Percentiles rank a stretch among this genome's conserved stretches.
Conservation (phyloP, 495 filamentous ascomycete genomes). For the Hyaloscypha variabilis region DNA sequence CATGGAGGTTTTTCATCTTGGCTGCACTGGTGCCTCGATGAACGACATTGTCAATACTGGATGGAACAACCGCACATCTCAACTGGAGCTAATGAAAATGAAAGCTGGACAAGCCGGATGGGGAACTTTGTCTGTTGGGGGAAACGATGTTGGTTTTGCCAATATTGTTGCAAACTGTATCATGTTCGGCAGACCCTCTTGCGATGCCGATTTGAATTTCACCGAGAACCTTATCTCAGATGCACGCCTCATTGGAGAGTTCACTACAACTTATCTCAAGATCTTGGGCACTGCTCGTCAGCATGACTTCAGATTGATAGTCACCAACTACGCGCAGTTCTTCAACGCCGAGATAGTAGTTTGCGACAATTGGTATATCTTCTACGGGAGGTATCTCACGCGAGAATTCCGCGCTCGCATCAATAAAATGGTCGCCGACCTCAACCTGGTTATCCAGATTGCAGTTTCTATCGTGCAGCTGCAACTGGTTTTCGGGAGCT, state of each 20-base stretch:
- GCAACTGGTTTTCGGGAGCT: slow-evolving; percentile 18
- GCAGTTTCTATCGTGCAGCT: slow-evolving; percentile 17
- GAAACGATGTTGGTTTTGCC: slow-evolving; percentile 54
- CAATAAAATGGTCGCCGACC: slow-evolving; percentile 13
- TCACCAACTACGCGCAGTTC: slow-evolving; percentile 51
- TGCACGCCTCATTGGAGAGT: slow-evolving; percentile 20
- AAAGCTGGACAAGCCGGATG: slow-evolving; percentile 29
- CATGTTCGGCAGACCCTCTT: slow-evolving; percentile 43
- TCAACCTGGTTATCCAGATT: slow-evolving; percentile 18
- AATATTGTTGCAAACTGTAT: slow-evolving; percentile 49
- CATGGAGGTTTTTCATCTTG: slow-evolving; percentile 18
- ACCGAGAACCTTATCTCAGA: slow-evolving; percentile 25
- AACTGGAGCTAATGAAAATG: slow-evolving; percentile 41
- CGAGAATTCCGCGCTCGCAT: slow-evolving; percentile 15
- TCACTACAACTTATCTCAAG: slow-evolving; percentile 37
- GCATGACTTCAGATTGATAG: slow-evolving; percentile 44
- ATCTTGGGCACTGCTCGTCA: slow-evolving; percentile 39
- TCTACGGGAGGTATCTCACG: slow-evolving; percentile 16
- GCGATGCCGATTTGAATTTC: slow-evolving; percentile 38
- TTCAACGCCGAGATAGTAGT: slow-evolving; percentile 47
- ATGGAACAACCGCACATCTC: slow-evolving; percentile 25
- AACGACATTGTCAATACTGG: slow-evolving; percentile 13
- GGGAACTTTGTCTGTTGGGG: slow-evolving; percentile 47
- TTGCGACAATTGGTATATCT: slow-evolving; percentile 39
- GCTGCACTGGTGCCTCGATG: slow-evolving; percentile 21